Evolutionary conservation across 1,139 yeast genomes (phyloP).

Genomic region (Meyerozyma carpophila): DNA sequence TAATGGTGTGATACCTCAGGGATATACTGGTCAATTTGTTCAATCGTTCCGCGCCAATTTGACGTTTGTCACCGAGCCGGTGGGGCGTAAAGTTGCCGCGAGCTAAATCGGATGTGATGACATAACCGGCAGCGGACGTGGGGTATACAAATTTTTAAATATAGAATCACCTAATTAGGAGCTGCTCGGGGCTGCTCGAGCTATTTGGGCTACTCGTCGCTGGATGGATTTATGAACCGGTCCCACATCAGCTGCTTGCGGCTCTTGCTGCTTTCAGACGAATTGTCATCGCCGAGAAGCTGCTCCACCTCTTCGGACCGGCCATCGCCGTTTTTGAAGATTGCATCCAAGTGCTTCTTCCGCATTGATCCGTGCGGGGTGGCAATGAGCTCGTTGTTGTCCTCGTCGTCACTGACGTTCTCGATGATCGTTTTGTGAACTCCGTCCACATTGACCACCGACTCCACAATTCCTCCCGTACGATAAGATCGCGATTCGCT

Average conservation of each 20-base stretch:
- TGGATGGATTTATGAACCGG: slow-evolving; percentile 2
- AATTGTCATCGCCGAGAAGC: slow-evolving; percentile 1
- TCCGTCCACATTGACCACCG: slow-evolving; percentile 80
- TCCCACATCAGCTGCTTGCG: slow-evolving; percentile 7
- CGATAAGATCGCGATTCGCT: slow-evolving; percentile 37
- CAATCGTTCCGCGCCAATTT: background rate
- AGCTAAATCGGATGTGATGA: background rate
- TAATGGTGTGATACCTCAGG: background rate
- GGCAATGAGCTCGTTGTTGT: slow-evolving; percentile 3
- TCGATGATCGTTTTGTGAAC: slow-evolving; percentile 84
- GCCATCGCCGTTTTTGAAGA: background rate
- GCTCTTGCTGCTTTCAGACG: slow-evolving; percentile 6
- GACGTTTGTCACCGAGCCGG: background rate
- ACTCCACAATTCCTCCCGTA: slow-evolving; percentile 76
- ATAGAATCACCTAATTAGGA: too few relatives aligned
- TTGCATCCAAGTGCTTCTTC: slow-evolving; percentile 5
- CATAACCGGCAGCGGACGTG: background rate
- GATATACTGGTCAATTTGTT: background rate
- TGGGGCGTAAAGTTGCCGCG: background rate
- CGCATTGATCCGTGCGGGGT: slow-evolving; percentile 3
- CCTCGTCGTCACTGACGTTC: slow-evolving; percentile 41
- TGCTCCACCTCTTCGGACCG: slow-evolving; percentile 1
- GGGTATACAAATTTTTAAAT: too few relatives aligned
- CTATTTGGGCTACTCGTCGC: background rate
- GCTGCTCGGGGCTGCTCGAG: too few relatives aligned